Conservation (phyloP, 2,329 filamentous ascomycete species). For the Sporothrix brunneoviolacea region DNA sequence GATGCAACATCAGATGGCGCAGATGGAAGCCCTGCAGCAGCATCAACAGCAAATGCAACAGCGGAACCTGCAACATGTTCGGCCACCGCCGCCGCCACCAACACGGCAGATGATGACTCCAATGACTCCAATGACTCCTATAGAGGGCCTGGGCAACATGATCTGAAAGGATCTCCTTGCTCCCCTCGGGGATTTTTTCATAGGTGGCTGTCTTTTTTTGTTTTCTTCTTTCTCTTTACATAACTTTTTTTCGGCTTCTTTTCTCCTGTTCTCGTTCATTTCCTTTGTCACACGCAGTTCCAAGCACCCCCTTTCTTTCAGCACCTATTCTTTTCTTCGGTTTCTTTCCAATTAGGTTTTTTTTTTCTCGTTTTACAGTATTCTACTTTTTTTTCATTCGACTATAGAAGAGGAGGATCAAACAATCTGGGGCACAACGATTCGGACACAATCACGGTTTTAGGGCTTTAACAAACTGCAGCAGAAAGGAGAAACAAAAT, state of each 20-base stretch:
- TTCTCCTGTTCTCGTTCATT: not conserved
- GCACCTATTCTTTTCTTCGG: not conserved
- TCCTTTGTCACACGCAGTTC: not conserved
- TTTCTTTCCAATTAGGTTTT: not conserved
- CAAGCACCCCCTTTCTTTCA: too few relatives aligned
- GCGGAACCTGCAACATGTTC: conserved; percentile 15
- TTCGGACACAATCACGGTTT: too few relatives aligned
- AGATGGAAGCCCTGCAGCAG: conserved; percentile 20
- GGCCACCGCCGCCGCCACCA: conserved; percentile 22
- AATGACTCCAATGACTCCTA: conserved; percentile 19
- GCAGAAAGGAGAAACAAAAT: too few relatives aligned
- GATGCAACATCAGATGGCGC: conserved; percentile 18
- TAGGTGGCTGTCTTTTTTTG: not conserved
- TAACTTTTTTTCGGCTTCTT: not conserved
- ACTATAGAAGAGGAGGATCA: not conserved
- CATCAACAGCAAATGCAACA: conserved; percentile 12
- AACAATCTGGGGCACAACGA: not conserved
- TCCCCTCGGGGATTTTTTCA: too few relatives aligned
- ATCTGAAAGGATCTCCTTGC: too few relatives aligned
- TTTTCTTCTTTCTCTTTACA: conserved; percentile 2
- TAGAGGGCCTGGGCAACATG: conserved; percentile 40
- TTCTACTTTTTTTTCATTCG: not conserved
- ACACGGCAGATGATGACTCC: conserved; percentile 18
- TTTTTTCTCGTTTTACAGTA: not conserved
- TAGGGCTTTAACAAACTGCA: too few relatives aligned